Percentiles rank a stretch among this genome's conserved stretches.
Evolutionary conservation across 805 yeast genomes (phyloP).

Genomic region (Yarrowia sp.): DNA sequence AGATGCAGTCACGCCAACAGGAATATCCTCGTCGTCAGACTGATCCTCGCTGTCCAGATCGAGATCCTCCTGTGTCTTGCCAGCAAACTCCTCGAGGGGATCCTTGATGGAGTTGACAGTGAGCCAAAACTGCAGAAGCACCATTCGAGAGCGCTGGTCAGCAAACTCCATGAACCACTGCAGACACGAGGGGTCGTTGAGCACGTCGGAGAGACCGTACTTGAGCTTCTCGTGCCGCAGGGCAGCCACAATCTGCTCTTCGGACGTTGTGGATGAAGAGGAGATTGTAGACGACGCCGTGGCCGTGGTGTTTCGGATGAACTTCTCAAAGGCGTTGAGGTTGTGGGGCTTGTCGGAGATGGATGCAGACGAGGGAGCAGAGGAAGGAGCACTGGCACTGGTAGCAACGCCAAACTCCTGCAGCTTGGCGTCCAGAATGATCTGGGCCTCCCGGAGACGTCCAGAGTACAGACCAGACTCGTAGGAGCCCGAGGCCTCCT

Average conservation of each 20-base stretch:
- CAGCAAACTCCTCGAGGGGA: conserved; percentile 58
- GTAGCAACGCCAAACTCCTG: background rate
- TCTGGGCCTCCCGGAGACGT: conserved; percentile 1
- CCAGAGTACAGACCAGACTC: background rate
- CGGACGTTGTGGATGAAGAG: conserved; percentile 42
- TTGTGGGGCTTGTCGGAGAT: conserved; percentile 1
- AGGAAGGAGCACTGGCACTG: conserved; percentile 1
- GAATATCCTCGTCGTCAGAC: conserved; percentile 28
- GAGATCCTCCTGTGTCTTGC: conserved; percentile 37
- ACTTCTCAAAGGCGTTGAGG: conserved; percentile 13
- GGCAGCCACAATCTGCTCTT: conserved; percentile 11
- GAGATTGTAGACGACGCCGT: background rate
- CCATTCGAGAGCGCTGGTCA: conserved; percentile 49
- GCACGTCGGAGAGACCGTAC: conserved; percentile 33
- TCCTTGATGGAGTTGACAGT: conserved; percentile 66
- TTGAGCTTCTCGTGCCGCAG: conserved; percentile 6
- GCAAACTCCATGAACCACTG: conserved; percentile 54
- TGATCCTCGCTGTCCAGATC: conserved; percentile 36
- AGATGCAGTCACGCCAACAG: background rate
- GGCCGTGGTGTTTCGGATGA: conserved; percentile 33
- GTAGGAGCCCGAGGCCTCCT: conserved; percentile 34
- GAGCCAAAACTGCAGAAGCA: conserved; percentile 60
- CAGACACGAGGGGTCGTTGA: conserved; percentile 49
- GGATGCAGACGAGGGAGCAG: background rate
- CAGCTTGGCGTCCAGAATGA: background rate